Evolutionary conservation across 2,329 filamentous ascomycete species (phyloP).

Genomic region (Trichoderma citrinoviride): DNA sequence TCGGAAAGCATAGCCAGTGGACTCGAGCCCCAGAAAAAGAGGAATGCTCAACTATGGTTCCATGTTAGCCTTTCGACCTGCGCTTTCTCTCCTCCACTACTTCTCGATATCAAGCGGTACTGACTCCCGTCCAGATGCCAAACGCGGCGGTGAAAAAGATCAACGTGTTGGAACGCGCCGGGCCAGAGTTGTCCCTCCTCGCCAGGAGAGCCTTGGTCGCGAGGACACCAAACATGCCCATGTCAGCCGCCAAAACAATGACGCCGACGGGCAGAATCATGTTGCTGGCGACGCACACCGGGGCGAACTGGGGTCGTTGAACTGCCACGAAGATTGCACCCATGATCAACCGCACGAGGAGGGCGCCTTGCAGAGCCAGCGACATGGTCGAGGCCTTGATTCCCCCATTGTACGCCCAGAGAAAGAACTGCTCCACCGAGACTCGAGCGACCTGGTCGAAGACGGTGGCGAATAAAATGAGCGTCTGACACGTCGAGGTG

Average conservation of each 20-base stretch:
- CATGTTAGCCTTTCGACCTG: constrained; percentile 8
- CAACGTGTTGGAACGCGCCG: constrained; percentile 41
- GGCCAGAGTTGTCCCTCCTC: constrained; percentile 33
- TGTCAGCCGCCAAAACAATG: constrained; percentile 45
- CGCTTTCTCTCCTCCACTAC: background rate
- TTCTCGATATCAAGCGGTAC: constrained; percentile 29
- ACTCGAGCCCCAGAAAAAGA: constrained; percentile 48
- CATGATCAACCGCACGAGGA: constrained; percentile 50
- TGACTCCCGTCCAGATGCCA: constrained; percentile 54
- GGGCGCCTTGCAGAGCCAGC: constrained; percentile 45
- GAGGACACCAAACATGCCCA: constrained; percentile 43
- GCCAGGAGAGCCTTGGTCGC: constrained; percentile 43
- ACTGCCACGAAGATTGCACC: constrained; percentile 56
- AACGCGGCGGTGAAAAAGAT: constrained; percentile 44
- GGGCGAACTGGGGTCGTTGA: constrained; percentile 50
- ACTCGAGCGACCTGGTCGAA: constrained; percentile 58
- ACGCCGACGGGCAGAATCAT: constrained; percentile 46
- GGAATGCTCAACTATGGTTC: constrained; percentile 47
- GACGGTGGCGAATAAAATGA: constrained; percentile 49
- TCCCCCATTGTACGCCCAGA: constrained; percentile 49
- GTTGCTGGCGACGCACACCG: constrained; percentile 51
- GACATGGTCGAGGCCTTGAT: constrained; percentile 38
- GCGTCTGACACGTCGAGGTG: constrained; percentile 48
- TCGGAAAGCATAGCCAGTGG: constrained; percentile 43
- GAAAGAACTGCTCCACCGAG: constrained; percentile 52